Evolutionary conservation across 179 eudicot genomes (phyloP), one percentile per base, ranked within the genome.

Genomic region (Drosera spatulata): DNA sequence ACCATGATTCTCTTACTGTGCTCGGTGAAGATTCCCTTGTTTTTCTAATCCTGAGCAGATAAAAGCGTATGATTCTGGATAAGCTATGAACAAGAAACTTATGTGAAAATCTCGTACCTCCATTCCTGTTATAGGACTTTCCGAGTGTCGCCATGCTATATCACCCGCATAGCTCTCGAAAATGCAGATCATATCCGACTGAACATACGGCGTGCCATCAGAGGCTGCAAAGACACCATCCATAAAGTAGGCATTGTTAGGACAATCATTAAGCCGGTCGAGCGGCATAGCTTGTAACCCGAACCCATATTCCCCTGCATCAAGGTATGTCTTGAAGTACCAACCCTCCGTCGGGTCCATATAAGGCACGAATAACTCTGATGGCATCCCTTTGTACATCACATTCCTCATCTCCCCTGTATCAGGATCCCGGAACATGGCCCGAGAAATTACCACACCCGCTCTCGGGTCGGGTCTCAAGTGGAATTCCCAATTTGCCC

Each of bases 271-370:
- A 13, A 88, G 93, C 54, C 89, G 95, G 66, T 75, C 91, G 41
- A 91, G 87, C 1, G 96, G 91, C 98, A 91, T 91, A 0, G 98
- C 87, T 54, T 82, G 85, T 8, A 91, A 61, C 78, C 98, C 95
- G 33, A 91, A 85, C 73, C 98, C 98, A 50, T 91, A 91, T 63
- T 91, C 96, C 14, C 98, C 98, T 2, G 98, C 98, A 71, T 91
- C 98, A 95, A 91, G 85, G 63, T 91, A 91, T 40, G 96, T 86
- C 82, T 91, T 91, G 49, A 91, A 91, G 48, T 91, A 91, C 98
- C 98, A 91, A 3, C 96, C 96, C 14, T 91, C 95, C 0, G 83
- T 88, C 0, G 98, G 98, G 60, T 91, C 98, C 96, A 91, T 91
- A 42, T 91, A 91, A 3, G 98, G 98, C 50, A 91, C 98, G 68